Evolutionary conservation across 257 asterid species (phyloP), one percentile per base, ranked within the genome.

Genomic region (Echium plantagineum): DNA sequence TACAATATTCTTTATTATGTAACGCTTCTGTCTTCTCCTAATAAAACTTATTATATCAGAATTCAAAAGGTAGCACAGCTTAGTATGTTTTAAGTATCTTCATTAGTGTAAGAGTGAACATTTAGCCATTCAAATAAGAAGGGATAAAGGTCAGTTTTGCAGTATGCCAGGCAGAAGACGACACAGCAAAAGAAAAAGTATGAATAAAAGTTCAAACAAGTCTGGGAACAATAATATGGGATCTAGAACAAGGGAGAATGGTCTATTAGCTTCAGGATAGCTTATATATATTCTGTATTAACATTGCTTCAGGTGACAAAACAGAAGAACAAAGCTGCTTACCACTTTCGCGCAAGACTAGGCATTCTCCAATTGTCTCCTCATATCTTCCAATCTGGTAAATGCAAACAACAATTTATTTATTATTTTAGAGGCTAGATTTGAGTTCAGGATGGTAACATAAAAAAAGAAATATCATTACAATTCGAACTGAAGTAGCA

Each of bases 301-400:
- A 16, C 32, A 19, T 20, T 22, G 58, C 47, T 7, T 10, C 49
- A 55, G 20, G 6, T 19, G 17, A 55, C 18, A 28, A 48, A 48
- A 15, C 17, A 49, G 12, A 56, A 38, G 18, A 73, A 56, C 51
- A 51, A 53, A 46, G 51, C 89, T 88, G 66, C 91, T 88, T 69
- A 91, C 98, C 98, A 48, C 59, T 78, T 78, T 88, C 95, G 61
- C 57, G 57, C 69, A 85, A 85, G 28, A 88, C 75, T 28, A 91
- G 77, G 78, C 98, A 83, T 46, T 93, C 82, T 48, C 96, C 98
- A 38, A 91, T 70, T 64, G 98, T 88, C 72, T 88, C 98, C 65
- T 73, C 74, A 53, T 91, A 91, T 67, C 80, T 82, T 74, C 96
- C 98, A 65, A 91, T 82, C 98, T 88, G 75, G 31, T 72, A 38